These are phyloP conservation scores for Endocalyx cinctus DNA, from an alignment of 2,329 filamentous ascomycete genomes.

Conservation along the genomic window DNA sequence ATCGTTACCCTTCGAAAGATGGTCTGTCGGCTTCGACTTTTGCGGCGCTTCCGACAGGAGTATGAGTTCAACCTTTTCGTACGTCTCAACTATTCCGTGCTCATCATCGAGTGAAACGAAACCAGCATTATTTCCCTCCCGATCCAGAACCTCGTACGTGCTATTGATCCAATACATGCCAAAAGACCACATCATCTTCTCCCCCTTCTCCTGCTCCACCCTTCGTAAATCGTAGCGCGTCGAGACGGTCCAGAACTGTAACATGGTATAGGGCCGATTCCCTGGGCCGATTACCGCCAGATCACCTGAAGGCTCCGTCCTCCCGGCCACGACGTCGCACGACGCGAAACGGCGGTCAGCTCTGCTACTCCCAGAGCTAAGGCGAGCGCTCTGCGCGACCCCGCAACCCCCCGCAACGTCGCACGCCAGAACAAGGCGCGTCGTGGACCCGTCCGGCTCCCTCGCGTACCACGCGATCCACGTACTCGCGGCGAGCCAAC, in stretches of 20 bases:
- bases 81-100: background rate
- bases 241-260: slow-evolving; percentile 15
- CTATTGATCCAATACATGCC: slow-evolving; percentile 13
- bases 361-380: slow-evolving; percentile 8
- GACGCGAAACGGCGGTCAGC: too few relatives aligned
- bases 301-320: slow-evolving; percentile 5
- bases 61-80: slow-evolving; percentile 10
- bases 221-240: slow-evolving; percentile 7
- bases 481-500: slow-evolving; percentile 11
- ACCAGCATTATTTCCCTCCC: slow-evolving; percentile 6
- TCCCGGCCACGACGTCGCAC: slow-evolving; percentile 9
- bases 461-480: slow-evolving; percentile 16
- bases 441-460: slow-evolving; percentile 6
- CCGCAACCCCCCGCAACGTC: slow-evolving; percentile 2
- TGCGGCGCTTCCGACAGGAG: slow-evolving; percentile 11
- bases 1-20: background rate
- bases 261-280: slow-evolving; percentile 6
- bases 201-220: slow-evolving; percentile 11
- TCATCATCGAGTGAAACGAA: slow-evolving; percentile 14
- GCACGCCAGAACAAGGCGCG: slow-evolving; percentile 4
- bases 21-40: slow-evolving; percentile 2
- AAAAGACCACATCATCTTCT: slow-evolving; percentile 12
- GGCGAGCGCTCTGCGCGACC: slow-evolving; percentile 7
- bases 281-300: background rate
- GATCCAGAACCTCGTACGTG: slow-evolving; percentile 9